Conservation (phyloP, 495 filamentous ascomycete species). For the Glutinoglossum americanum region DNA sequence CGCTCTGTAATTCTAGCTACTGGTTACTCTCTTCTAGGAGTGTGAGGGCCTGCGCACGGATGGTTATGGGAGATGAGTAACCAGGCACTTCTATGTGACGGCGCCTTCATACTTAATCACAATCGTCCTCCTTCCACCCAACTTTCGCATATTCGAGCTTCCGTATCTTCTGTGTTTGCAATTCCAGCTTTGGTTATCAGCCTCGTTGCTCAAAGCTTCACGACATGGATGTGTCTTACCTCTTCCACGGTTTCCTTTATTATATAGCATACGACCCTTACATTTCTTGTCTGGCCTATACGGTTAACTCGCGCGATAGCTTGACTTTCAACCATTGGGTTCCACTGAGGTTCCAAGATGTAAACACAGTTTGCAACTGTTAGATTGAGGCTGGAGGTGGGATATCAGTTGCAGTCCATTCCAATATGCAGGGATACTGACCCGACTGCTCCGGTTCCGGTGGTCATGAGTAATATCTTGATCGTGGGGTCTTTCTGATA, state of each 20-base stretch:
- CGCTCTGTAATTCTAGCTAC: too few species aligned
- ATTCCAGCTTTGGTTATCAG: too few species aligned
- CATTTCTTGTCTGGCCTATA: conserved; percentile 13
- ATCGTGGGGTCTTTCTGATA: conserved; percentile 9
- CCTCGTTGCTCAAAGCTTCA: too few species aligned
- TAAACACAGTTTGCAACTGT: conserved; percentile 11
- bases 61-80: too few species aligned
- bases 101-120: too few species aligned
- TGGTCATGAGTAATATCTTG: conserved; percentile 13
- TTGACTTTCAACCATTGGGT: conserved; percentile 15
- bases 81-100: too few species aligned
- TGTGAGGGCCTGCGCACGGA: too few species aligned
- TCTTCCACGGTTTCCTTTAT: conserved; percentile 14
- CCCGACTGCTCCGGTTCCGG: conserved; percentile 14
- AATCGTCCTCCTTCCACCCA: too few species aligned
- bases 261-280: conserved; percentile 13
- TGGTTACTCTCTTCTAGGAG: too few species aligned
- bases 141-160: too few species aligned
- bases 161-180: too few species aligned
- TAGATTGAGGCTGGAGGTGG: conserved; percentile 14
- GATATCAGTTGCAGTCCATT: neutral
- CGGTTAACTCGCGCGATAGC: conserved; percentile 14
- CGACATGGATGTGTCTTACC: too few species aligned
- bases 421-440: conserved; percentile 3
- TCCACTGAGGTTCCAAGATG: conserved; percentile 16